Conservation (phyloP, 805 yeast species). For the Wickerhamomyces rabaulensis region DNA sequence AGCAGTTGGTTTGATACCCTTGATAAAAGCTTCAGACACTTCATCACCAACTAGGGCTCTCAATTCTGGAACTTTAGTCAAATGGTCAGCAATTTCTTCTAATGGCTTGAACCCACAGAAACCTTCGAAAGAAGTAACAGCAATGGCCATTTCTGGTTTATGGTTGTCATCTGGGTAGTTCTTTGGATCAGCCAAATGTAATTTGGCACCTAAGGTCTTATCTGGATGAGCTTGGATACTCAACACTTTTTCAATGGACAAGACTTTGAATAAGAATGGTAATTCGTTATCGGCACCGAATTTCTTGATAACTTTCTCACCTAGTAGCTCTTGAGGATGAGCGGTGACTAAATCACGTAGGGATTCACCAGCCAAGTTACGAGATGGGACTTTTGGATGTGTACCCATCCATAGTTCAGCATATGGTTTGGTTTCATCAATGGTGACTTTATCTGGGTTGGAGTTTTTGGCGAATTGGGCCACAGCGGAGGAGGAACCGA, state of each 20-base stretch:
- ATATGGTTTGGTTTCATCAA: slow-evolving; percentile 78
- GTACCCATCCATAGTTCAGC: slow-evolving; percentile 99
- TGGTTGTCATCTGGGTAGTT: slow-evolving; percentile 98
- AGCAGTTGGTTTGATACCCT: slow-evolving; percentile 39
- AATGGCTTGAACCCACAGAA: slow-evolving; percentile 97
- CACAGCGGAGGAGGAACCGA: slow-evolving; percentile 81
- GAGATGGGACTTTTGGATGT: slow-evolving; percentile 88
- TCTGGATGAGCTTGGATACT: slow-evolving; percentile 98
- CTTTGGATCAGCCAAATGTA: slow-evolving; percentile 80
- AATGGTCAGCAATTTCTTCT: slow-evolving; percentile 62
- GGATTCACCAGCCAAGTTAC: slow-evolving; percentile 45
- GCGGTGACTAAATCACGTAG: slow-evolving; percentile 63
- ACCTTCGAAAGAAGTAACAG: slow-evolving; percentile 93
- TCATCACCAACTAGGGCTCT: slow-evolving; percentile 62
- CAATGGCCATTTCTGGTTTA: slow-evolving; percentile 99
- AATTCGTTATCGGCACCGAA: slow-evolving; percentile 68
- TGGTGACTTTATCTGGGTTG: slow-evolving; percentile 45
- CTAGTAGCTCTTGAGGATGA: slow-evolving; percentile 56
- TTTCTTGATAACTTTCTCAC: slow-evolving; percentile 50
- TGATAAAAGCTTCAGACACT: slow-evolving; percentile 46
- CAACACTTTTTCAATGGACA: slow-evolving; percentile 87
- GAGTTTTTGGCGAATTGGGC: slow-evolving; percentile 80
- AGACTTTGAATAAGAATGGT: slow-evolving; percentile 91
- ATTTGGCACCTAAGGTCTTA: slow-evolving; percentile 68
- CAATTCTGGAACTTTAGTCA: slow-evolving; percentile 75